phyloP scores from a whole-genome alignment of 2,329 filamentous ascomycete genomes.

The Dothistroma septosporum region DNA sequence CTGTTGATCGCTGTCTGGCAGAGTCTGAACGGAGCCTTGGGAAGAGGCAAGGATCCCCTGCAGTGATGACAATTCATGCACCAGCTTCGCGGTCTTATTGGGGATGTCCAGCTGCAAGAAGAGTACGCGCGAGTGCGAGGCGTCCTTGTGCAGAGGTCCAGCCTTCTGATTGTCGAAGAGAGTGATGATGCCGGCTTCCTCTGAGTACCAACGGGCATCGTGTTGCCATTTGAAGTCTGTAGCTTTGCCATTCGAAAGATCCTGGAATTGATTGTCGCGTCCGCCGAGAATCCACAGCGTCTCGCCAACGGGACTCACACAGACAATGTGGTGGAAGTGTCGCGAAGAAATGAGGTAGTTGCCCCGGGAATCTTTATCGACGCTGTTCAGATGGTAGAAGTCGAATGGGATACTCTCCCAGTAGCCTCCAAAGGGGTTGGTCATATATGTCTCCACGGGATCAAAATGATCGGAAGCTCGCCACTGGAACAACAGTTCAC shows the following conservation, averaged over 20 bases:
- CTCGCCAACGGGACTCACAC: slow-evolving; percentile 42
- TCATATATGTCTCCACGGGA: slow-evolving; percentile 29
- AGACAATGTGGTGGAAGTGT: slow-evolving; percentile 43
- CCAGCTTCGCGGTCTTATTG: slow-evolving; percentile 43
- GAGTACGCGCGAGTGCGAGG: slow-evolving; percentile 38
- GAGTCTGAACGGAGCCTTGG: slow-evolving; percentile 50
- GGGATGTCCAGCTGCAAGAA: slow-evolving; percentile 37
- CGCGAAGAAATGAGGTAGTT: slow-evolving; percentile 49
- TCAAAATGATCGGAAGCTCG: slow-evolving; percentile 37
- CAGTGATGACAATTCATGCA: slow-evolving; percentile 44
- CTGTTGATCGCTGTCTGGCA: slow-evolving; percentile 40
- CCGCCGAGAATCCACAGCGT: slow-evolving; percentile 53
- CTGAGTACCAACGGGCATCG: slow-evolving; percentile 46
- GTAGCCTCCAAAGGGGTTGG: slow-evolving; percentile 39
- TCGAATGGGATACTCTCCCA: slow-evolving; percentile 36
- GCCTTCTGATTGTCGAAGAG: slow-evolving; percentile 51
- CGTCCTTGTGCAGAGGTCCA: slow-evolving; percentile 40
- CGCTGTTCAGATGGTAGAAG: slow-evolving; percentile 53
- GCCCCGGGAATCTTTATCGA: slow-evolving; percentile 46
- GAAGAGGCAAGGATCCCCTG: slow-evolving; percentile 44
- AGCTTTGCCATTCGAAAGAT: slow-evolving; percentile 40
- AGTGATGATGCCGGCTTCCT: slow-evolving; percentile 31
- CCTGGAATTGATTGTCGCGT: slow-evolving; percentile 42
- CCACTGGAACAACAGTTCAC: slow-evolving; percentile 41
- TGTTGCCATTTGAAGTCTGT: slow-evolving; percentile 52